These are phyloP conservation scores for Malbranchea cinnamomea DNA, from an alignment of 2,329 filamentous ascomycete species.

Conservation along the genomic window DNA sequence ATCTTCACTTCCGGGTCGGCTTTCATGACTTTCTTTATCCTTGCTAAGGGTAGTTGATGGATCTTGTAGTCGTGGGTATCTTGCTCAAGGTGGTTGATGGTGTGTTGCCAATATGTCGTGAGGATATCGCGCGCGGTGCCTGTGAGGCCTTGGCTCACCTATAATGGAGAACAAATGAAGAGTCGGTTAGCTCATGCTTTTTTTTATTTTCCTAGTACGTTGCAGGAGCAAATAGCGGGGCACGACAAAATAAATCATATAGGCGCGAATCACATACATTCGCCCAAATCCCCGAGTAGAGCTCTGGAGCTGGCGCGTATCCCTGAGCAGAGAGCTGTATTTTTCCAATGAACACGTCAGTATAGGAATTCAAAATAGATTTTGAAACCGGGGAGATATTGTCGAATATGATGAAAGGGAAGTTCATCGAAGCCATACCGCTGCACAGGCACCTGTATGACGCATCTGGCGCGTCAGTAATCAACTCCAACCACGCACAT, in stretches of 20 bases:
- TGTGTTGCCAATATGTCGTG: constrained; percentile 98
- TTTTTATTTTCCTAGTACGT: too few species aligned
- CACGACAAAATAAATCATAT: constrained; percentile 4
- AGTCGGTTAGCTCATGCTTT: too few species aligned
- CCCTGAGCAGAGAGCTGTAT: constrained; percentile 69
- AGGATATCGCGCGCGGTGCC: constrained; percentile 93
- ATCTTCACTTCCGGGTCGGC: constrained; percentile 98
- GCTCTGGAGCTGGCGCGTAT: constrained; percentile 73
- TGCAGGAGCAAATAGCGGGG: constrained; percentile 5
- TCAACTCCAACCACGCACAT: background rate
- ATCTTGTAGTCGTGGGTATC: constrained; percentile 98
- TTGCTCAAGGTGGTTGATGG: constrained; percentile 85
- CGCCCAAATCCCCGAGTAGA: constrained; percentile 88
- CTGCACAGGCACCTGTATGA: constrained; percentile 48
- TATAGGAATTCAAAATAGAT: too few species aligned
- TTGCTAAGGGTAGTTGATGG: constrained; percentile 88
- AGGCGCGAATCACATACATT: constrained; percentile 51
- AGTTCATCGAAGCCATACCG: constrained; percentile 36
- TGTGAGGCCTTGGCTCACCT: constrained; percentile 90
- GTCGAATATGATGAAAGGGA: constrained; percentile 1
- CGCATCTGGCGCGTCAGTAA: constrained; percentile 3
- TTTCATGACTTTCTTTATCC: constrained; percentile 99
- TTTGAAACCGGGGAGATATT: too few species aligned
- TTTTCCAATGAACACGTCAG: constrained; percentile 8
- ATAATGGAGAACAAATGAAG: constrained; percentile 14